Evolutionary conservation across 176 grass and related monocot genomes (phyloP).

Genomic region (Bolboschoenus planiculmis): DNA sequence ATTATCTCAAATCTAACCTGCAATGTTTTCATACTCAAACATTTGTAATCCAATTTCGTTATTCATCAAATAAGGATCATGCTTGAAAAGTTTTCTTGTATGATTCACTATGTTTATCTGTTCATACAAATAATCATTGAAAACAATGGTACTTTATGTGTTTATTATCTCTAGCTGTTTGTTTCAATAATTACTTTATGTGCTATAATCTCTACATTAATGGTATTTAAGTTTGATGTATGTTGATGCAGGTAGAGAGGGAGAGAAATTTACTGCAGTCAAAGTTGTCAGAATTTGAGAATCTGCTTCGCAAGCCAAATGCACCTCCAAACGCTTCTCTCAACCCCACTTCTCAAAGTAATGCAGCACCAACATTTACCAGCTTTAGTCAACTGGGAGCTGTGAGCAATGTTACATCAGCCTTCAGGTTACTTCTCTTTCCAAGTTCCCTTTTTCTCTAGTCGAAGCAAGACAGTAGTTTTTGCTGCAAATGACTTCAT

Average conservation of each 20-base stretch:
- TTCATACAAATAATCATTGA: background rate
- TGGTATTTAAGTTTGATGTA: background rate
- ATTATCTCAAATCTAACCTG: background rate
- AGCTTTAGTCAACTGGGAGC: constrained; percentile 82
- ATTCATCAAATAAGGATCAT: background rate
- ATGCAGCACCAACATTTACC: constrained; percentile 45
- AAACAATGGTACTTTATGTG: background rate
- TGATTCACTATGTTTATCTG: background rate
- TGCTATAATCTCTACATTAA: background rate
- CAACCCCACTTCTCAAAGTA: constrained; percentile 44
- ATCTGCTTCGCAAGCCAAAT: constrained; percentile 50
- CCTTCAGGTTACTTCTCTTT: constrained; percentile 27
- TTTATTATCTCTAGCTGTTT: background rate
- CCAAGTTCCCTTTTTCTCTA: background rate
- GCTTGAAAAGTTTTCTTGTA: background rate
- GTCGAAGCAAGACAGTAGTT: background rate
- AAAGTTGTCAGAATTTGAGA: constrained; percentile 77
- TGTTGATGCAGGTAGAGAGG: constrained; percentile 57
- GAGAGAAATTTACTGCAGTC: constrained; percentile 75
- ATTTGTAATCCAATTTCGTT: background rate
- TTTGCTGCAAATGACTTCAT: background rate
- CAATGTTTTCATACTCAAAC: background rate
- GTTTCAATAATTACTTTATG: background rate
- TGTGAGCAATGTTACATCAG: constrained; percentile 36
- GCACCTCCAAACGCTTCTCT: constrained; percentile 29